Conservation (phyloP, 2,329 filamentous ascomycete species). For the Penicillium oxalicum region DNA sequence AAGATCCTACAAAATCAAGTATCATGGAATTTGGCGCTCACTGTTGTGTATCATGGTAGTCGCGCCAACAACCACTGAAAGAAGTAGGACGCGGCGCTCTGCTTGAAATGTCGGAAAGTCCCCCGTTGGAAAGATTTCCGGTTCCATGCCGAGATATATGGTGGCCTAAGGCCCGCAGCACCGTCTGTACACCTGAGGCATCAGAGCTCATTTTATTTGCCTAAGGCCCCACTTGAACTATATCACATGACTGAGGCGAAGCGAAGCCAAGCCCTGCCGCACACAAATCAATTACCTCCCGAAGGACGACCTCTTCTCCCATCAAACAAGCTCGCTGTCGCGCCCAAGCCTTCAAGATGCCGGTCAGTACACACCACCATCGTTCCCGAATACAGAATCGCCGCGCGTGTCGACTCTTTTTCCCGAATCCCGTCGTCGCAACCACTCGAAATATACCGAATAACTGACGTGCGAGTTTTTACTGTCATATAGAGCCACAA, state of each 20-base stretch:
- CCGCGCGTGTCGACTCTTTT: slow-evolving; percentile 1
- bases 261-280: slow-evolving; percentile 38
- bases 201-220: neutral
- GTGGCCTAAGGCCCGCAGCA: neutral
- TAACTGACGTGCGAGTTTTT: slow-evolving; percentile 10
- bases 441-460: neutral
- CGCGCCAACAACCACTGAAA: too few species aligned
- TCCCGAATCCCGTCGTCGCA: slow-evolving; percentile 1
- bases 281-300: slow-evolving; percentile 34
- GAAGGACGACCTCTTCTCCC: slow-evolving; percentile 34
- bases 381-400: slow-evolving; percentile 1
- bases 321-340: slow-evolving; percentile 36
- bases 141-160: too few species aligned
- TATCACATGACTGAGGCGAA: slow-evolving; percentile 34
- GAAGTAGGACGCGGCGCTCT: too few species aligned
- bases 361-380: slow-evolving; percentile 38
- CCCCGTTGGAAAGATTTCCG: too few species aligned
- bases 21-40: too few species aligned
- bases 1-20: too few species aligned
- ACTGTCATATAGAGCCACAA: slow-evolving; percentile 76
- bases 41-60: too few species aligned
- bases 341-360: slow-evolving; percentile 49
- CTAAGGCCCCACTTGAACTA: slow-evolving; percentile 4
- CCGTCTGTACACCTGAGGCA: neutral
- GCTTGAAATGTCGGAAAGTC: too few species aligned